These are phyloP conservation scores for Blastomyces emzantsi DNA, from an alignment of 2,329 filamentous ascomycete genomes.

Conservation along the genomic window DNA sequence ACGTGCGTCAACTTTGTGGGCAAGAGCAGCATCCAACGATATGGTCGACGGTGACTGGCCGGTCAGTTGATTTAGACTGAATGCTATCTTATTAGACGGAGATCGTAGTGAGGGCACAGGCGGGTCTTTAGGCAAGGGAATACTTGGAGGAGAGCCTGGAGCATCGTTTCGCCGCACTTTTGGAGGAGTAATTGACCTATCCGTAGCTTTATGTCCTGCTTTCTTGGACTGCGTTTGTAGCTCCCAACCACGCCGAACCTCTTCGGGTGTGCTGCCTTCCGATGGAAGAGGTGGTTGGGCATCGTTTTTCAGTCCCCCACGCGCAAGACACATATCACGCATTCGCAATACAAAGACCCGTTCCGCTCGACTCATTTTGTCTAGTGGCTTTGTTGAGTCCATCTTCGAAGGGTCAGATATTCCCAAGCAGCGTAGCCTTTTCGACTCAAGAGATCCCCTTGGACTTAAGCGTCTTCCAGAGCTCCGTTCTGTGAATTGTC, in stretches of 20 bases:
- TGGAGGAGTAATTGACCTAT: not conserved
- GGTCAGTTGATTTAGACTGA: not conserved
- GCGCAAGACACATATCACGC: constrained; percentile 23
- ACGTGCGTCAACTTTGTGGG: not conserved
- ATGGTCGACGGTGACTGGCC: constrained; percentile 1
- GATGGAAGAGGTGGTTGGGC: constrained; percentile 4
- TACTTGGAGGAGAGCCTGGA: constrained; percentile 15
- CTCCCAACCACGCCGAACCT: constrained; percentile 3
- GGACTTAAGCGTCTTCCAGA: not conserved
- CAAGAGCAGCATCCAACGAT: not conserved
- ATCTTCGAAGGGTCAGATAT: constrained; percentile 10
- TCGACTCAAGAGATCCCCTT: not conserved
- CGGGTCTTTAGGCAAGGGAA: constrained; percentile 20
- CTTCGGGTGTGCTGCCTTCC: constrained; percentile 3
- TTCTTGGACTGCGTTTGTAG: not conserved
- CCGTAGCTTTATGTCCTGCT: not conserved
- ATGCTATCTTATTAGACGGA: not conserved
- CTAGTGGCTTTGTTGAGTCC: constrained; percentile 9
- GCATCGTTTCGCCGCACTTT: constrained; percentile 9
- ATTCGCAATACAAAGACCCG: constrained; percentile 23
- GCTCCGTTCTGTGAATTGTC: not conserved
- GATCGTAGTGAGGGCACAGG: constrained; percentile 9
- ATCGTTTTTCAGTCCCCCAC: constrained; percentile 15
- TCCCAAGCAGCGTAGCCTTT: constrained; percentile 3
- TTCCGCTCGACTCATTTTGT: constrained; percentile 19